Conservation (phyloP, 2,329 filamentous ascomycete species). For the Thelonectria discophora region DNA sequence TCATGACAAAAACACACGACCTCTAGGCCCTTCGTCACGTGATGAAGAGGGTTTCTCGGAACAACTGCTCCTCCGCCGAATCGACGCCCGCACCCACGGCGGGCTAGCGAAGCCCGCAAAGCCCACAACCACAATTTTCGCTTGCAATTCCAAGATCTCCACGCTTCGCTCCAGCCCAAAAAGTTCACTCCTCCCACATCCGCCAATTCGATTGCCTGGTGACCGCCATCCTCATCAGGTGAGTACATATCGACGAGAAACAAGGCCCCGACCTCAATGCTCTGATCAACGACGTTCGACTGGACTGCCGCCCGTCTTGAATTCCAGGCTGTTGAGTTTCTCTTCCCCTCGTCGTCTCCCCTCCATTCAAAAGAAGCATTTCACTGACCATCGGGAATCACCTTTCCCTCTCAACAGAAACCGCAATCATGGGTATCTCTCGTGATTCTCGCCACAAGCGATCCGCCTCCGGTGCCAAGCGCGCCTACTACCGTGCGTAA, state of each 20-base stretch:
- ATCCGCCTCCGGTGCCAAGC: slow-evolving; percentile 98
- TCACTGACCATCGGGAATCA: slow-evolving; percentile 36
- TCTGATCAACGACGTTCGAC: slow-evolving; percentile 38
- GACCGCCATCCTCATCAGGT: slow-evolving; percentile 59
- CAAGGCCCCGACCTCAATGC: slow-evolving; percentile 30
- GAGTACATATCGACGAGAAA: slow-evolving; percentile 45
- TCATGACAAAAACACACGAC: neutral
- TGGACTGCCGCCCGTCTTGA: slow-evolving; percentile 35
- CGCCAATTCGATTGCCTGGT: slow-evolving; percentile 60
- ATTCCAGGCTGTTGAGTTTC: slow-evolving; percentile 37
- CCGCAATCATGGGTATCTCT: slow-evolving; percentile 98
- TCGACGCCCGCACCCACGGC: slow-evolving; percentile 47
- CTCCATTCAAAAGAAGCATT: slow-evolving; percentile 5
- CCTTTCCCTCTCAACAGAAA: slow-evolving; percentile 58
- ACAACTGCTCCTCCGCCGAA: slow-evolving; percentile 39
- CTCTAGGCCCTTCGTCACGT: slow-evolving; percentile 23
- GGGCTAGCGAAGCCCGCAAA: slow-evolving; percentile 48
- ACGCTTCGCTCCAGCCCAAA: slow-evolving; percentile 42
- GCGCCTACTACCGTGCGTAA: slow-evolving; percentile 85
- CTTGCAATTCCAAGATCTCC: slow-evolving; percentile 46
- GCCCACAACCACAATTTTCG: slow-evolving; percentile 54
- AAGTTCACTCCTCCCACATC: slow-evolving; percentile 52
- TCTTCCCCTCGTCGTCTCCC: slow-evolving; percentile 8
- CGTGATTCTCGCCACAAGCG: slow-evolving; percentile 99
- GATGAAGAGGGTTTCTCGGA: slow-evolving; percentile 37